Conservation (phyloP, 768 basidiomycete species). For the Exsudoporus frostii region DNA sequence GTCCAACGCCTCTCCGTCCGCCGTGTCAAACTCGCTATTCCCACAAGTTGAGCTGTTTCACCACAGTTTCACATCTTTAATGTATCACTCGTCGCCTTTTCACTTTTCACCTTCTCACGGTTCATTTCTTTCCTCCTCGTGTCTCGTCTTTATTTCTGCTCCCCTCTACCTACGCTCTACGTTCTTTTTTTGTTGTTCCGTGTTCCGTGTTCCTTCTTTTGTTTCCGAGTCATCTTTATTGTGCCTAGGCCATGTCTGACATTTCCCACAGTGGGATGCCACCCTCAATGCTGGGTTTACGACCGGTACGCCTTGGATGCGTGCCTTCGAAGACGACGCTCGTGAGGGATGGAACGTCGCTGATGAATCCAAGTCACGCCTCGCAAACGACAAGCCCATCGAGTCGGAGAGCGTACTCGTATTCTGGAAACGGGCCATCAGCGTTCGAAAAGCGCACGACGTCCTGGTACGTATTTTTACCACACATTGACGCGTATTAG, state of each 20-base stretch:
- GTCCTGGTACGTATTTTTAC: constrained; percentile 43
- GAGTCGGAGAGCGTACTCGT: constrained; percentile 47
- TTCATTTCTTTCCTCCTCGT: too few species aligned
- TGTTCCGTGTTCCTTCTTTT: neutral
- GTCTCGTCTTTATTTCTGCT: too few species aligned
- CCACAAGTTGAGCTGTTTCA: neutral
- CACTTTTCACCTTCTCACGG: neutral
- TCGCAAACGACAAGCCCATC: neutral
- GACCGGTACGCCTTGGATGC: constrained; percentile 68
- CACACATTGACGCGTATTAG: too few species aligned
- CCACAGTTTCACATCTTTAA: neutral
- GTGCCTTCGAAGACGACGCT: constrained; percentile 63
- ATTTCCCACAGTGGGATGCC: constrained; percentile 52
- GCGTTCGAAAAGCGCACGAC: constrained; percentile 49
- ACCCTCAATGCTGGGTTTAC: constrained; percentile 61
- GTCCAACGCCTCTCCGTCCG: neutral
- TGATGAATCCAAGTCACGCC: neutral
- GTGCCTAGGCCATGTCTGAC: neutral
- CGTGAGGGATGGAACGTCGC: constrained; percentile 50
- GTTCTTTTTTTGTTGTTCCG: neutral
- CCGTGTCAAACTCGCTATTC: neutral
- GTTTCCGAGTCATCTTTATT: neutral
- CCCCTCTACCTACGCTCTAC: too few species aligned
- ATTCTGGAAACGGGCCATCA: constrained; percentile 61
- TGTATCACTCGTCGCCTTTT: neutral